phyloP scores from a whole-genome alignment of 352 stramenopile genomes.

The Plasmopara muralis region DNA sequence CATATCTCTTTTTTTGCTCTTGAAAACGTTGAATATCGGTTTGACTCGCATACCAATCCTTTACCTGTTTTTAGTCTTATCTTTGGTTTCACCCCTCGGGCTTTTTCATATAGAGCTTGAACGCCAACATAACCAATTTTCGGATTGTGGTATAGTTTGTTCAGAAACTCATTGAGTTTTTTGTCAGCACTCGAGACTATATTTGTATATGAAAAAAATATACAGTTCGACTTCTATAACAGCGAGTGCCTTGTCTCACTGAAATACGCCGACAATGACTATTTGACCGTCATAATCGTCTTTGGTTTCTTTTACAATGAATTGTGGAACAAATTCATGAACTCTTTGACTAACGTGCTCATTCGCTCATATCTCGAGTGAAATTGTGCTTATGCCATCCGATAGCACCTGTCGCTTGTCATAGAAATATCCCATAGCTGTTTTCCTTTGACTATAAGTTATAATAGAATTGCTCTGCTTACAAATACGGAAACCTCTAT shows the following conservation, averaged over 20 bases:
- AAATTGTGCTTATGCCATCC: not conserved
- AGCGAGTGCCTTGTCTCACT: no score
- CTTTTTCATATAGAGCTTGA: conserved; percentile 1
- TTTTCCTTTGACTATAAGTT: not conserved
- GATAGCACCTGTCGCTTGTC: not conserved
- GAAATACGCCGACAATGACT: no score
- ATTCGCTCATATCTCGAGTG: not conserved
- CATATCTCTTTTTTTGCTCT: not conserved
- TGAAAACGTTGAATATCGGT: not conserved
- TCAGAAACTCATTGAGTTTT: not conserved
- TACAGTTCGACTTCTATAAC: no score
- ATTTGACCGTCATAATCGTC: no score
- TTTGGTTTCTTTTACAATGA: no score
- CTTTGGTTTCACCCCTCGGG: not conserved
- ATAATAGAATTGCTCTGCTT: not conserved
- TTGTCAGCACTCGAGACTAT: not conserved
- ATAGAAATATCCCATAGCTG: not conserved
- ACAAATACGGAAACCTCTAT: not conserved
- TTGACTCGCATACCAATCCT: not conserved
- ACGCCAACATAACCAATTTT: not conserved
- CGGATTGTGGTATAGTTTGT: not conserved
- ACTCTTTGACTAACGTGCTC: not conserved
- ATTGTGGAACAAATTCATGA: no score
- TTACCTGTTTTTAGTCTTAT: not conserved
- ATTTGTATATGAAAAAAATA: conserved; percentile 3